Evolutionary conservation across 257 asterid genomes (phyloP).

Genomic region (Solanum piurae): DNA sequence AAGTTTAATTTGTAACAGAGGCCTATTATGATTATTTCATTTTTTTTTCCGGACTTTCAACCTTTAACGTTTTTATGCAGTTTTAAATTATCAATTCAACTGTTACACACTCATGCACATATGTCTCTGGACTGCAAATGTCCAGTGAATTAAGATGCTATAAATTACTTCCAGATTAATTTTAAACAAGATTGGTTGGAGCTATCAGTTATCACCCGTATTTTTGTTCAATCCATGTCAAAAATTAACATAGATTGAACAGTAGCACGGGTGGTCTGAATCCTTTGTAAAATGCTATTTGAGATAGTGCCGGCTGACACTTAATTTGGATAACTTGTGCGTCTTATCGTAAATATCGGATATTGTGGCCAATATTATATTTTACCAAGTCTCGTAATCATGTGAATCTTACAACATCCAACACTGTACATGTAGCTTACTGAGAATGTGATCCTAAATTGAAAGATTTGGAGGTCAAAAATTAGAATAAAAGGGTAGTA

Average conservation of each 20-base stretch:
- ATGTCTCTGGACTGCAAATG: neutral
- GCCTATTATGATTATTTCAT: neutral
- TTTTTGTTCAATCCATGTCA: neutral
- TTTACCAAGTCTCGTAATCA: neutral
- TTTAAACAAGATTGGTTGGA: neutral
- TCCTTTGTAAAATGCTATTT: neutral
- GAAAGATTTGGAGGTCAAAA: neutral
- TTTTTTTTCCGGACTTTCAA: neutral
- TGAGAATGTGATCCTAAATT: neutral
- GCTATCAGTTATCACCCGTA: neutral
- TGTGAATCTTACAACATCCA: neutral
- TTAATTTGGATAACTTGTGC: neutral
- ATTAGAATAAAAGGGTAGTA: neutral
- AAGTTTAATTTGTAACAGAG: neutral
- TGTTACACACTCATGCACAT: neutral
- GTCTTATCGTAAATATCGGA: neutral
- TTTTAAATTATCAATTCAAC: neutral
- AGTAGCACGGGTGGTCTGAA: neutral
- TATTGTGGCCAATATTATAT: neutral
- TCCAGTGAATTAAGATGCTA: neutral
- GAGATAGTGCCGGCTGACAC: neutral
- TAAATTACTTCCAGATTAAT: neutral
- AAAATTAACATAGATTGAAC: neutral
- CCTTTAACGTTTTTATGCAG: neutral
- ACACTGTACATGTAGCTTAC: neutral